Evolutionary conservation across 2,329 filamentous ascomycete species (phyloP), one percentile per base, ranked within the genome.

Genomic region (Penicillium sp.): DNA sequence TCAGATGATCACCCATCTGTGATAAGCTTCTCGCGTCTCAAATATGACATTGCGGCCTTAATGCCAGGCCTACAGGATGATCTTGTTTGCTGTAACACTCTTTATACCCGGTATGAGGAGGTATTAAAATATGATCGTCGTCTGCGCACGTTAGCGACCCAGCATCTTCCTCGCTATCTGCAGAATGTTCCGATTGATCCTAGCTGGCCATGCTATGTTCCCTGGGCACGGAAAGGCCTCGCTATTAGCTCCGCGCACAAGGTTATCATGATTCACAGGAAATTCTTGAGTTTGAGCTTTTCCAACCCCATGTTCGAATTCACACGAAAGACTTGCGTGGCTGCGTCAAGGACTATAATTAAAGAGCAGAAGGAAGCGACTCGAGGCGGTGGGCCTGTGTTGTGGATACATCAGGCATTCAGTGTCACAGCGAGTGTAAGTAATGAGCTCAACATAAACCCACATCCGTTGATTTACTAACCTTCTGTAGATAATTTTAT

Each of bases 231-330:
- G 53, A 69, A 71, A 43, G 65, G 74, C 27, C 63, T 77, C 16
- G 71, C 74, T 9, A 73, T 77, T 16, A 76, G 74, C 27, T 65
- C 69, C 10, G 70, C 72, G 9, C 77, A 79, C 39, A 79, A 79
- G 55, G 72, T 77, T n/a, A 78, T 79, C 57, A 79, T 78, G 77
- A 71, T 77, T 5, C 75, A 78, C 52, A 71, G 78, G 44, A 74
- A 71, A 39, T 79, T 78, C 52, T 61, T 79, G 3, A 74, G 74
- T 39, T 65, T 70, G 41, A 77, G 75, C 48, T 78, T 79, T 59
- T 75, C 72, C 3, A 75, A 76, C 41, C 68, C 68, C 1, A 70
- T 73, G n/a, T 80, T 76, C 52, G 70, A 70, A 3, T 76, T 78
- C 54, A 78, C 73, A 9, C 69, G 77, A 22, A 73, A 74, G 64